Conservation (phyloP, 2,329 filamentous ascomycete species). For the Fusarium hostae region DNA sequence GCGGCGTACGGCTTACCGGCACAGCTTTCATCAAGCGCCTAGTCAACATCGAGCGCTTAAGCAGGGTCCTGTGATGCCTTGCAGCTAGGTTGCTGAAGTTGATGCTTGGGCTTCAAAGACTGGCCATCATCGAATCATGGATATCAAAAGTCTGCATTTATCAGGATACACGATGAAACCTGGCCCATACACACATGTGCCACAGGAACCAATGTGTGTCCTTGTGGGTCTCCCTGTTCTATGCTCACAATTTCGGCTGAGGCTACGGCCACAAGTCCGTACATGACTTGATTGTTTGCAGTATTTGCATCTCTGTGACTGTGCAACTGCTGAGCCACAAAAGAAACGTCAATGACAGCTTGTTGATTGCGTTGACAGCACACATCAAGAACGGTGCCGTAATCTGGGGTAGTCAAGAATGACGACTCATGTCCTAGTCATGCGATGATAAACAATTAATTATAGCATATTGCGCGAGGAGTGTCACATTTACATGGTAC, state of each 20-base stretch:
- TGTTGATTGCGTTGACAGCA: constrained; percentile 25
- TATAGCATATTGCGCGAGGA: neutral
- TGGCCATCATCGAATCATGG: neutral
- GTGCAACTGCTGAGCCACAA: constrained; percentile 38
- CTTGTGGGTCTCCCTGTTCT: neutral
- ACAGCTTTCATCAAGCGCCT: constrained; percentile 21
- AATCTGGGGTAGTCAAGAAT: neutral
- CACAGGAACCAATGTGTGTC: neutral
- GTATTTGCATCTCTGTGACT: neutral
- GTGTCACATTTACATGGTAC: neutral
- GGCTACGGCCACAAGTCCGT: neutral
- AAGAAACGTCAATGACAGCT: constrained; percentile 34
- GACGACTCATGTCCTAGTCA: neutral
- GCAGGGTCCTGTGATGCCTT: constrained; percentile 8
- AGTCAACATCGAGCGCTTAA: constrained; percentile 29
- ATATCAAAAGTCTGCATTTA: constrained; percentile 5
- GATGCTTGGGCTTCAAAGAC: neutral
- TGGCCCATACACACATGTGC: constrained; percentile 2
- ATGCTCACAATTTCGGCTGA: neutral
- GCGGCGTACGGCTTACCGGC: constrained; percentile 31
- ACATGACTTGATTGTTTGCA: constrained; percentile 15
- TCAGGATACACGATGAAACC: constrained; percentile 23
- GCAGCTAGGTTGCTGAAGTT: constrained; percentile 6
- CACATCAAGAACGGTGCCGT: neutral
- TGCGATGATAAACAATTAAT: neutral